Conservation (phyloP, 2,329 filamentous ascomycete species). For the Trichoderma polysporum region DNA sequence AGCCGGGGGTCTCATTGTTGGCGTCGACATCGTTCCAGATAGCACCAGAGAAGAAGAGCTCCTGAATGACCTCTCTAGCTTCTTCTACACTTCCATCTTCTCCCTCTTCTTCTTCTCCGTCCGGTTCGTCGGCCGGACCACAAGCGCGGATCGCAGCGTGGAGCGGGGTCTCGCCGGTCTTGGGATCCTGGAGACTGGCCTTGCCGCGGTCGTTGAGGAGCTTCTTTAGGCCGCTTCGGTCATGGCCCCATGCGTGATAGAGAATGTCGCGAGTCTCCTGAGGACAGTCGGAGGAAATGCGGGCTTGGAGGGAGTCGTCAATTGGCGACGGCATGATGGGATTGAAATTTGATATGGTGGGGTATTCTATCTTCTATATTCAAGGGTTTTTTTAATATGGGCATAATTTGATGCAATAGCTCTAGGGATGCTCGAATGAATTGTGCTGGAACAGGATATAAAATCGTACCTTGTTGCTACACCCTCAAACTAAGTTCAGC, state of each 20-base stretch:
- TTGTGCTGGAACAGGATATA: neutral
- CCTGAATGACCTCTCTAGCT: constrained; percentile 66
- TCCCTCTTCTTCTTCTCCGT: constrained; percentile 30
- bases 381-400: neutral
- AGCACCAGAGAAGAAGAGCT: constrained; percentile 82
- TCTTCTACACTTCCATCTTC: constrained; percentile 52
- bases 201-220: constrained; percentile 63
- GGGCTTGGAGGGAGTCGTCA: constrained; percentile 52
- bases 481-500: neutral
- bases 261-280: constrained; percentile 52
- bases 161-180: constrained; percentile 82
- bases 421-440: neutral
- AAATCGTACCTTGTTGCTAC: neutral
- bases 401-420: neutral
- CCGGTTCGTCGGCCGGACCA: constrained; percentile 41
- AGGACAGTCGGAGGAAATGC: constrained; percentile 55
- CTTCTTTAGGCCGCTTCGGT: constrained; percentile 65
- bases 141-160: constrained; percentile 87
- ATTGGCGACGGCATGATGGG: constrained; percentile 32
- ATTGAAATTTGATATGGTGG: constrained; percentile 5
- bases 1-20: constrained; percentile 87
- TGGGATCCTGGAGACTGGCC: constrained; percentile 77
- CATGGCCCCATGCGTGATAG: constrained; percentile 56
- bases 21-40: constrained; percentile 96
- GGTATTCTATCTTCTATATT: neutral